Evolutionary conservation across 2,329 filamentous ascomycete species (phyloP), one percentile per base, ranked within the genome.

Genomic region (Penicillium oxalicum): DNA sequence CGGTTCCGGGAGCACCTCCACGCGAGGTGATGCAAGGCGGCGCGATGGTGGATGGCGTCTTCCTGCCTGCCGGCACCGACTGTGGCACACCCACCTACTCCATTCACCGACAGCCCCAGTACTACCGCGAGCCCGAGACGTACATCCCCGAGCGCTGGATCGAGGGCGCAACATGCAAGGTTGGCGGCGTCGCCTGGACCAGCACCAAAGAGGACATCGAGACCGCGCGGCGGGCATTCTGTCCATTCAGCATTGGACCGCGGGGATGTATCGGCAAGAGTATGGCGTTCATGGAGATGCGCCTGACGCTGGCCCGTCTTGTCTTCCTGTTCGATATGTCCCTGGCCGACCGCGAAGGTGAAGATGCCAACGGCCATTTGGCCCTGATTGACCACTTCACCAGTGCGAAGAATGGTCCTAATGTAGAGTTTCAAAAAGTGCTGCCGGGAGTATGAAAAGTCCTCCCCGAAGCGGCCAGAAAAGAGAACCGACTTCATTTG

Each of bases 101-200:
- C 2, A 78, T 87, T 56, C 84, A 87, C 60, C 83, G 86, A 62
- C 82, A 86, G 65, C 67, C 77, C 1, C 64, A 66, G 4, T 86
- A 86, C 71, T 86, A 78, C 68, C 76, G 79, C 1, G 69, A 75
- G 26, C 78, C 84, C 0, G 82, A 78, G 57, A 61, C 69, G 0
- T 87, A 79, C 61, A 61, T 75, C 2, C 84, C 84, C 0, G 83
- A 87, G 71, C 77, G 84, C 25, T 87, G 84, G 84, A 70, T 86
- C 12, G 67, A 68, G 1, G 78, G 77, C 4, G 72, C 60, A n/a
- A 58, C 70, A 7, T 65, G 61, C 38, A 58, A 60, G 56, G 64
- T 75, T 65, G 62, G 48, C n/a, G 50, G 65, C 58, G 50, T 44
- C 12, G 57, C 70, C 35, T 66, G 64, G 48, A 57, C 63, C 28